A percentile compares a stretch with the other conserved stretches of the same genome.
phyloP scores from a whole-genome alignment of 2,329 filamentous ascomycete species.

The Aspergillus eucalypticola region DNA sequence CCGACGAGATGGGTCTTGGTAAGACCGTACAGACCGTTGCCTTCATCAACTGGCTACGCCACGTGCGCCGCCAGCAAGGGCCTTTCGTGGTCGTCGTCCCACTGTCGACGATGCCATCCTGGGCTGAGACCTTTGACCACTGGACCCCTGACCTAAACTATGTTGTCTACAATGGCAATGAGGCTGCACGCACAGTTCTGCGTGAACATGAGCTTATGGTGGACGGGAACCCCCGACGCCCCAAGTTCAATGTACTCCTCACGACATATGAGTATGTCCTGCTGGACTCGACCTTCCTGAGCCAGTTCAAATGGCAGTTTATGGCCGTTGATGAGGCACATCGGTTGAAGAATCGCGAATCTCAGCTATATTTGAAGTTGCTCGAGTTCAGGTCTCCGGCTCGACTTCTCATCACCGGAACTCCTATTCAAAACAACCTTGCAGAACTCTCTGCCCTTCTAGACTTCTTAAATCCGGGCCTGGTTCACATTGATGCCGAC shows the following conservation, averaged over 20 bases:
- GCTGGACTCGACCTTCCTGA: constrained; percentile 78
- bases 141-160: constrained; percentile 98
- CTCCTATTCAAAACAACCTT: constrained; percentile 94
- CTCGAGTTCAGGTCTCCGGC: constrained; percentile 84
- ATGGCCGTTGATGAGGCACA: constrained; percentile 96
- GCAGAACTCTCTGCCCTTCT: constrained; percentile 89
- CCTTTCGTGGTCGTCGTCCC: constrained; percentile 97
- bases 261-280: constrained; percentile 98
- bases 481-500: constrained; percentile 86
- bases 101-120: constrained; percentile 93
- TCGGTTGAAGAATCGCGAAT: constrained; percentile 92
- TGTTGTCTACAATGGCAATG: constrained; percentile 91
- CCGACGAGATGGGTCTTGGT: constrained; percentile 97
- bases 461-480: constrained; percentile 96
- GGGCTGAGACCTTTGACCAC: constrained; percentile 95
- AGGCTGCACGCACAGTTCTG: constrained; percentile 81
- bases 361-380: constrained; percentile 84
- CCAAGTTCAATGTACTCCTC: constrained; percentile 95
- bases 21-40: constrained; percentile 98
- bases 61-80: constrained; percentile 84
- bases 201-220: constrained; percentile 85
- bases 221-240: constrained; percentile 81
- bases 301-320: constrained; percentile 95
- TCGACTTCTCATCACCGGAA: constrained; percentile 91
- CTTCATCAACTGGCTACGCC: constrained; percentile 95